A percentile compares a stretch with the other conserved stretches of the same genome.
Evolutionary conservation across 305 asterid species (phyloP).

Genomic region (Solanum hybrid): DNA sequence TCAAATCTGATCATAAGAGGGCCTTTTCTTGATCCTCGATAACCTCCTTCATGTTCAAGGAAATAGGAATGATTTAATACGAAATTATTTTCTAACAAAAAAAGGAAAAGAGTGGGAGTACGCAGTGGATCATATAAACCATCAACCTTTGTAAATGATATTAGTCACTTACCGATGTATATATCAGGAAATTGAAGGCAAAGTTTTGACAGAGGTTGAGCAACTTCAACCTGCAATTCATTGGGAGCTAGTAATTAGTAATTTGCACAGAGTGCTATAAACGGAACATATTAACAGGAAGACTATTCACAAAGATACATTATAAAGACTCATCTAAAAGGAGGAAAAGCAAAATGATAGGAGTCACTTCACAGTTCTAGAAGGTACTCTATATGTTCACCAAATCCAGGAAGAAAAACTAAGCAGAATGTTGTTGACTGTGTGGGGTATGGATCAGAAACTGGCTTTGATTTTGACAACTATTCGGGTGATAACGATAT

Average conservation of each 20-base stretch:
- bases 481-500: background rate
- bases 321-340: background rate
- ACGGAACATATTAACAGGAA: background rate
- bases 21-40: slow-evolving; percentile 63
- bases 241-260: background rate
- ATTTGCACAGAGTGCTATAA: background rate
- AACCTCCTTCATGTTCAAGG: slow-evolving; percentile 35
- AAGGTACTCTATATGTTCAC: background rate
- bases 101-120: background rate
- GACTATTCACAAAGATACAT: background rate
- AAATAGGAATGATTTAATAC: background rate
- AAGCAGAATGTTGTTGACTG: background rate
- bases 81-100: background rate
- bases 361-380: background rate
- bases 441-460: background rate
- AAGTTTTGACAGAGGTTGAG: slow-evolving; percentile 62
- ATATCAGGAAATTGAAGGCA: slow-evolving; percentile 57
- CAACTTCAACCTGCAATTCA: slow-evolving; percentile 57
- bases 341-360: background rate
- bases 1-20: slow-evolving; percentile 45
- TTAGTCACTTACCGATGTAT: slow-evolving; percentile 37
- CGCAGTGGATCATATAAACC: background rate
- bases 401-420: background rate
- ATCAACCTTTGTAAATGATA: background rate
- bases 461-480: background rate